Conservation (phyloP, 2,329 filamentous ascomycete genomes). For the Ophiosphaerella korrae region DNA sequence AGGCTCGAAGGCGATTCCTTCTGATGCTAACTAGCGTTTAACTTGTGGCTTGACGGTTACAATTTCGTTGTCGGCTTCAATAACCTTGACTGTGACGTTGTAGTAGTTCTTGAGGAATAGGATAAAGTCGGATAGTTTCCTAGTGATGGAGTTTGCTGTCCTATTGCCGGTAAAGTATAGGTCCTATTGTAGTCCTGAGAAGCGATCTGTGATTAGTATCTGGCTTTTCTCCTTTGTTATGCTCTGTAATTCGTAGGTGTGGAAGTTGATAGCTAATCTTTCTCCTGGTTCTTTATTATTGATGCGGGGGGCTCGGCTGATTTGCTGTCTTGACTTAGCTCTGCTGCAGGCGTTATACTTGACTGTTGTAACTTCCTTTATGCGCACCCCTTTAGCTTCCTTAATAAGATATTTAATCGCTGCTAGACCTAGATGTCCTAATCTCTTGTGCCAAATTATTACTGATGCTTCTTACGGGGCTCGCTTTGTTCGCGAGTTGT, state of each 20-base stretch:
- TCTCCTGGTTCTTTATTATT: not conserved
- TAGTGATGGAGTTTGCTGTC: too few relatives aligned
- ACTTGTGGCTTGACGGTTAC: too few relatives aligned
- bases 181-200: not conserved
- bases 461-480: not conserved
- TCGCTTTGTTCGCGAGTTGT: not conserved
- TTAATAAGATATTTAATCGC: not conserved
- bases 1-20: too few relatives aligned
- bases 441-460: not conserved
- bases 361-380: not conserved
- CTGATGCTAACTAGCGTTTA: too few relatives aligned
- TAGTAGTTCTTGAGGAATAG: too few relatives aligned
- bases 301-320: not conserved
- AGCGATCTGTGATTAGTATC: not conserved
- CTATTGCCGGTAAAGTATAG: too few relatives aligned
- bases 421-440: not conserved
- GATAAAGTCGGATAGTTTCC: too few relatives aligned
- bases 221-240: not conserved
- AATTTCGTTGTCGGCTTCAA: too few relatives aligned
- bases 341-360: not conserved
- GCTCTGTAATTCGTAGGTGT: not conserved
- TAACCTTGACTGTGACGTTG: too few relatives aligned
- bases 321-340: not conserved
- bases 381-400: not conserved
- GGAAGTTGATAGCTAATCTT: not conserved